Evolutionary conservation across 352 stramenopile genomes (phyloP).

Genomic region (Halophytophthora batemanensis): DNA sequence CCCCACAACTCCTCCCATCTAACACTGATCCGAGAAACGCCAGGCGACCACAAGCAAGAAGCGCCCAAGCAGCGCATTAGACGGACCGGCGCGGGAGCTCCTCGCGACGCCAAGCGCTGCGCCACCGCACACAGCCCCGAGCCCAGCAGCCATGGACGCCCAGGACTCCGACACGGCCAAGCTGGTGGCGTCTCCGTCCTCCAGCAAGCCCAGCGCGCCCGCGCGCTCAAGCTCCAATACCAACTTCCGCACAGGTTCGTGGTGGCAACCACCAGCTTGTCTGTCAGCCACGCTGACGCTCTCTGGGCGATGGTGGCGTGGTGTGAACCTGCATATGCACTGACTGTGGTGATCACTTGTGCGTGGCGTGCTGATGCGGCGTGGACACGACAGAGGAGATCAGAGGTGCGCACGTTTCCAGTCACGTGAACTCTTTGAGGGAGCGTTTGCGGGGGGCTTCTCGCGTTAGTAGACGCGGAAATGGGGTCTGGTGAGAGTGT

Average conservation of each 20-base stretch:
- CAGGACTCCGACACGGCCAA: slow-evolving; percentile 23
- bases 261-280: too few relatives aligned
- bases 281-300: background rate
- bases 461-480: background rate
- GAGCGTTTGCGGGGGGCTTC: background rate
- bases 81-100: too few relatives aligned
- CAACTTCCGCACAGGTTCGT: slow-evolving; percentile 65
- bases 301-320: background rate
- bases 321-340: background rate
- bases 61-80: too few relatives aligned
- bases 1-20: too few relatives aligned
- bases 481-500: background rate
- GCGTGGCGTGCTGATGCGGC: background rate
- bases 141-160: slow-evolving; percentile 5
- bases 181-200: slow-evolving; percentile 41
- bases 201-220: slow-evolving; percentile 40
- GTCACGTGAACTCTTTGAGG: background rate
- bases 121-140: too few relatives aligned
- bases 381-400: slow-evolving; percentile 38
- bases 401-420: slow-evolving; percentile 28
- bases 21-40: too few relatives aligned
- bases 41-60: too few relatives aligned
- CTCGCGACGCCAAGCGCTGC: background rate
- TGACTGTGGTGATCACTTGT: background rate
- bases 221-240: slow-evolving; percentile 26